Evolutionary conservation across 176 grass and related monocot genomes (phyloP), one percentile per base, ranked within the genome.

Genomic region (Pontederia crassipes): DNA sequence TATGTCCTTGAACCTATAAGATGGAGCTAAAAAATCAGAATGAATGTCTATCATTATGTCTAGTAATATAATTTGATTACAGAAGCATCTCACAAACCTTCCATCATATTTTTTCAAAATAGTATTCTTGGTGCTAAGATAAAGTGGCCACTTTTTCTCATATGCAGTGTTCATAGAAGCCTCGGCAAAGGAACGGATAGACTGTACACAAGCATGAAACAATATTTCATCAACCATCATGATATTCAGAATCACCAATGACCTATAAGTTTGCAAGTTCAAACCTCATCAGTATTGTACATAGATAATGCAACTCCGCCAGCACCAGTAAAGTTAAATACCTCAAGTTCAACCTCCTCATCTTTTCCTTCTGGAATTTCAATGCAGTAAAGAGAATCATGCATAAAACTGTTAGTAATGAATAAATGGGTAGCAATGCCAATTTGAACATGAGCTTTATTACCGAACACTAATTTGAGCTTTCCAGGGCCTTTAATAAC

Each of bases 101-200:
- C 92, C 92, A 70, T 90, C 83, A 57, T 90, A 95, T 84, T 87
- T 95, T 59, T 89, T 95, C 61, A 95, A 76, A 64, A 95, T 95
- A 65, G 90, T 95, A 64, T 95, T 95, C 68, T 95, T 95, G 13
- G 90, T 95, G 64, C 90, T 95, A 71, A 95, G 90, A 79, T 95
- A 95, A 75, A 95, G 83, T 56, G 90, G 90, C 90, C 86, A 90
- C 74, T 80, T 84, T 69, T 95, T 95, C 60, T 97, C 83, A 67
- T 82, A 88, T 70, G 87, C 87, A 71, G 80, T 78, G 63, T 67
- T 79, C 87, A 88, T 97, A 48, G 87, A 91, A 73, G 92, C 80
- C 17, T 88, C 81, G 64, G 92, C 87, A 69, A 97, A 97, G 60
- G 87, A 75, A 49, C 28, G 55, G 73, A 97, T 85, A 17, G 92